A percentile compares a stretch with the other conserved stretches of the same genome.
Evolutionary conservation across 2,329 filamentous ascomycete genomes (phyloP).

Genomic region (Monilinia fructigena): DNA sequence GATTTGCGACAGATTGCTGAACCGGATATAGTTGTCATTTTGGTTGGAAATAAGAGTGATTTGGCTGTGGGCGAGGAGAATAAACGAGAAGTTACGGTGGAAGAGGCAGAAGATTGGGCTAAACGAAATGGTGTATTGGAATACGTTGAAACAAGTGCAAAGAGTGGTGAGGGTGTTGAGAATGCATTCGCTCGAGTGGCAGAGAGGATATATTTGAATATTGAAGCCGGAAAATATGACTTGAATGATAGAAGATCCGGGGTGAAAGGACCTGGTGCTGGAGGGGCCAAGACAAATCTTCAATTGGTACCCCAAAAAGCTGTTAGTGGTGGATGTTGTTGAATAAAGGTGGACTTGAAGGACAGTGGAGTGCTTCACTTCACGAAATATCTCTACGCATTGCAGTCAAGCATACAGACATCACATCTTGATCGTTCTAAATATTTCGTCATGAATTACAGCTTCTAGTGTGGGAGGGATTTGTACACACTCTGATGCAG

Average conservation of each 20-base stretch:
- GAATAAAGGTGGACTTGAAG: not conserved
- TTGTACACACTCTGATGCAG: conserved; percentile 13
- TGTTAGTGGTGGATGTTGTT: conserved; percentile 37
- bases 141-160: conserved; percentile 95
- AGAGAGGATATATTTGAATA: conserved; percentile 94
- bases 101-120: conserved; percentile 91
- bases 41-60: conserved; percentile 95
- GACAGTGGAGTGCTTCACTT: not conserved
- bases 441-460: not conserved
- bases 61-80: conserved; percentile 59
- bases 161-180: conserved; percentile 92
- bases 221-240: conserved; percentile 87
- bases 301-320: conserved; percentile 42
- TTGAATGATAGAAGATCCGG: conserved; percentile 89
- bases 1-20: conserved; percentile 94
- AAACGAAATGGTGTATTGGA: conserved; percentile 79
- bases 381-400: not conserved
- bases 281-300: conserved; percentile 46
- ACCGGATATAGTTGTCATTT: conserved; percentile 87
- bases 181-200: conserved; percentile 90
- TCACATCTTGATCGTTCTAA: not conserved
- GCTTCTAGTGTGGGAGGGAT: not conserved
- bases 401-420: not conserved
- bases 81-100: conserved; percentile 73
- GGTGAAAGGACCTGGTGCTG: conserved; percentile 70